Evolutionary conservation across 1,284 basidiomycete genomes (phyloP).

Genomic region (Ustilago tritici): DNA sequence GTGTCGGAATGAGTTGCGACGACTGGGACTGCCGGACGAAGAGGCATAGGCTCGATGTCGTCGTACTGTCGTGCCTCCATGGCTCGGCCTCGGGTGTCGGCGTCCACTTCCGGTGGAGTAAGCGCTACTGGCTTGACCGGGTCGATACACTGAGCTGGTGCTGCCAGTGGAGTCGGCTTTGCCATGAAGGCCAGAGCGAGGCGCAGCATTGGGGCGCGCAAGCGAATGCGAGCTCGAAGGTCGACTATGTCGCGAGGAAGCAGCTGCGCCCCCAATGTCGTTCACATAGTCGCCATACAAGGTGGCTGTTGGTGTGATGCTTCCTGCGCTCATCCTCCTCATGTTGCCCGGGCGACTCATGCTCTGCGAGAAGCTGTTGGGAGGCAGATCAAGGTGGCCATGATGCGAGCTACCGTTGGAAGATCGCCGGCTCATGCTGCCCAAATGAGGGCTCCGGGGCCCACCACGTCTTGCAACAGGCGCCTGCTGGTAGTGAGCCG

Average conservation of each 20-base stretch:
- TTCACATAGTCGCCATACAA: conserved; percentile 45
- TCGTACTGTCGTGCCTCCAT: conserved; percentile 55
- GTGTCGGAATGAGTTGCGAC: conserved; percentile 36
- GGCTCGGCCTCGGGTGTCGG: conserved; percentile 42
- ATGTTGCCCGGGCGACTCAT: conserved; percentile 48
- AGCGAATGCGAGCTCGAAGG: conserved; percentile 59
- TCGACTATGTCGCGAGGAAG: conserved; percentile 43
- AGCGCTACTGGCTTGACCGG: conserved; percentile 34
- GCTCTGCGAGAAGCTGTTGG: conserved; percentile 37
- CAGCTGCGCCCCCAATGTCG: conserved; percentile 21
- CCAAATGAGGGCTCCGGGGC: conserved; percentile 46
- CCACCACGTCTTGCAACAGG: conserved; percentile 26
- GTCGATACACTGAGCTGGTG: conserved; percentile 37
- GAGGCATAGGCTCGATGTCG: conserved; percentile 53
- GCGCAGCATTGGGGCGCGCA: conserved; percentile 27
- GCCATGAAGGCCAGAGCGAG: conserved; percentile 46
- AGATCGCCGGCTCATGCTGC: conserved; percentile 50
- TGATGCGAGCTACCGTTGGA: conserved; percentile 52
- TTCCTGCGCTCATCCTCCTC: conserved; percentile 59
- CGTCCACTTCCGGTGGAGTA: conserved; percentile 54
- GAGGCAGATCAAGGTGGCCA: conserved; percentile 23
- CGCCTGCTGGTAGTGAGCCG: conserved; percentile 32
- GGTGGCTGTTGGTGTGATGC: conserved; percentile 62
- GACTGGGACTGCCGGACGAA: conserved; percentile 47
- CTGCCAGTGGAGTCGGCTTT: conserved; percentile 57